Evolutionary conservation across 2,329 filamentous ascomycete species (phyloP).

Genomic region (Cercospora canescens): DNA sequence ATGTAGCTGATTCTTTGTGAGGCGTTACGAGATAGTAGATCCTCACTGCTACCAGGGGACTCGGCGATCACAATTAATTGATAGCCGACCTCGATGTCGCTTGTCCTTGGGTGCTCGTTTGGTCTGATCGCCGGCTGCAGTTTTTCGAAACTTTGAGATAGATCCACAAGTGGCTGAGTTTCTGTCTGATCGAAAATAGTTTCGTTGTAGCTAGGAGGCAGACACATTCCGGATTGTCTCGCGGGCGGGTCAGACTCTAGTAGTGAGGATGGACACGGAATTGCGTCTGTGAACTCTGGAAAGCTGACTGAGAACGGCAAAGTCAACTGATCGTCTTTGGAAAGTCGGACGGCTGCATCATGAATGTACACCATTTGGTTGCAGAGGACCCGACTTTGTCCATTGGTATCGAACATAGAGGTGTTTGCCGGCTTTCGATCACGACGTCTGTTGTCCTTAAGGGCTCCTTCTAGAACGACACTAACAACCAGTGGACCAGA

Average conservation of each 20-base stretch:
- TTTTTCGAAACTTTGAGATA: not conserved
- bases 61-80: not conserved
- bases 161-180: not conserved
- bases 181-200: not conserved
- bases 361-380: not conserved
- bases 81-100: not conserved
- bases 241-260: not conserved
- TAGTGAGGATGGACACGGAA: not conserved
- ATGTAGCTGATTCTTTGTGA: not conserved
- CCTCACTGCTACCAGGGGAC: not conserved
- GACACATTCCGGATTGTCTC: too few relatives aligned
- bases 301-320: not conserved
- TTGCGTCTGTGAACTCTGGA: not conserved
- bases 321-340: not conserved
- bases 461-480: not conserved
- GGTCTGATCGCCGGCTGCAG: not conserved
- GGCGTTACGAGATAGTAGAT: not conserved
- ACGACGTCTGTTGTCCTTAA: not conserved
- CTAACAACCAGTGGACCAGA: not conserved
- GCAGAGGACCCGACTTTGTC: not conserved
- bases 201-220: not conserved
- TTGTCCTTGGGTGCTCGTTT: not conserved
- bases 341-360: not conserved
- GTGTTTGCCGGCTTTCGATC: not conserved
- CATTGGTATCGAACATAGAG: not conserved